Base-by-base conservation (phyloP, 768 basidiomycete species). In the Rubroboletus satanas region DNA sequence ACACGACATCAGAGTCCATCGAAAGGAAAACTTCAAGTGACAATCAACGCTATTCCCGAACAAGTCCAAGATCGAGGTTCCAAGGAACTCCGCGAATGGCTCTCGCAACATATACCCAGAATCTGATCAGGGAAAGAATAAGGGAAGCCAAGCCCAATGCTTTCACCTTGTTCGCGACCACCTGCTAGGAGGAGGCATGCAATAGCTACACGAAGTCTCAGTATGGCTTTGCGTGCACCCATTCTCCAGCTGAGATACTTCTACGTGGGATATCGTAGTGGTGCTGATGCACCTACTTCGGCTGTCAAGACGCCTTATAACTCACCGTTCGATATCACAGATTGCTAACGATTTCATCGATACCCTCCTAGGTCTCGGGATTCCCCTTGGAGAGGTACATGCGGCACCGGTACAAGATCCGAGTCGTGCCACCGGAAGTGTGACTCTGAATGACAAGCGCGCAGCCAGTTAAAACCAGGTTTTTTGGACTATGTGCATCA, bases 31-130 rank as follows among this genome's bases (percentile, higher is more conserved):
- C 77, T 65, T 85, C 21, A 21, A 21, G 21, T 21, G 83, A 55
- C 78, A 82, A 55, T 80, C 75, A 31, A 77, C 79, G 21, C 82
- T 80, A 37, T 68, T 71, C 18, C 83, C 83, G 55, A 84, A 82
- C 45, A 82, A 73, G 50, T 84, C 73, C 14, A 84, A 66, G 21
- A 83, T 69, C 58, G 76, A 74, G 11, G 76, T 75, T 23, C 84
- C 83, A 26, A 84, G 64, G 59, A 85, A 83, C 67, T 85, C 84
- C n/a, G 81, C 83, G 21, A 75, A 75, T 17, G 81, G 77, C 66
- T 85, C 85, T 48, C 79, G 73, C 23, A 85, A 59, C 42, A 59
- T 60, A 45, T 73, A 65, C 23, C 81, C 78, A 58, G 23, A 18
- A 21, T 21, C 11, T 12, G 21, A 23, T 32, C 26, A 53, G 17